phyloP scores from a whole-genome alignment of 371 early-diverging fungal species.

The Mortierella sp. region DNA sequence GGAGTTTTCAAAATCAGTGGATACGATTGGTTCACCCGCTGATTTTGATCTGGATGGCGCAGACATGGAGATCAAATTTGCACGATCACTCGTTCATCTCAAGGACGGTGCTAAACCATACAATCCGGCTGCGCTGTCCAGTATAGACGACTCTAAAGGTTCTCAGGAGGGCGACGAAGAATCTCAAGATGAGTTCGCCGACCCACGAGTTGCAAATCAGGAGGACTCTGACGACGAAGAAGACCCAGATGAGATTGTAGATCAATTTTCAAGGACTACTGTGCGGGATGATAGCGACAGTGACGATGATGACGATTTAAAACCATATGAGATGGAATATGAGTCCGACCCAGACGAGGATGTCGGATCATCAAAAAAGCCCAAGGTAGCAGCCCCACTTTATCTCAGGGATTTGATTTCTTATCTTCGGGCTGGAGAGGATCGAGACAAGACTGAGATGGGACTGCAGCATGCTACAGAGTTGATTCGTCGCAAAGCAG shows the following conservation, averaged over 20 bases:
- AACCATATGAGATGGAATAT: conserved; percentile 47
- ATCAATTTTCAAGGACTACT: neutral
- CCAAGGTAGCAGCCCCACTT: conserved; percentile 33
- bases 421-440: conserved; percentile 42
- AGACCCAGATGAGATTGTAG: conserved; percentile 36
- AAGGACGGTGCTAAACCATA: conserved; percentile 29
- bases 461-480: conserved; percentile 36
- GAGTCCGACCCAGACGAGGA: conserved; percentile 52
- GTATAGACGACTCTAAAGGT: neutral
- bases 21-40: conserved; percentile 28
- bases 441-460: conserved; percentile 43
- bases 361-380: conserved; percentile 14
- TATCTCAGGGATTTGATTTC: conserved; percentile 33
- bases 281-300: conserved; percentile 1
- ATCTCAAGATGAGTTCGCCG: neutral
- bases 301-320: conserved; percentile 30
- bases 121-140: neutral
- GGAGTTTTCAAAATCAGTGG: conserved; percentile 36
- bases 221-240: conserved; percentile 41
- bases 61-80: conserved; percentile 28
- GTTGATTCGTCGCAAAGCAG: conserved; percentile 43
- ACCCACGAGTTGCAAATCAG: neutral
- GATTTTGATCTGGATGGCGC: conserved; percentile 34
- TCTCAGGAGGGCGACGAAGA: neutral
- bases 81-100: conserved; percentile 31